phyloP scores from a whole-genome alignment of 148 eudicot species.

The Suaeda aralocaspica region DNA sequence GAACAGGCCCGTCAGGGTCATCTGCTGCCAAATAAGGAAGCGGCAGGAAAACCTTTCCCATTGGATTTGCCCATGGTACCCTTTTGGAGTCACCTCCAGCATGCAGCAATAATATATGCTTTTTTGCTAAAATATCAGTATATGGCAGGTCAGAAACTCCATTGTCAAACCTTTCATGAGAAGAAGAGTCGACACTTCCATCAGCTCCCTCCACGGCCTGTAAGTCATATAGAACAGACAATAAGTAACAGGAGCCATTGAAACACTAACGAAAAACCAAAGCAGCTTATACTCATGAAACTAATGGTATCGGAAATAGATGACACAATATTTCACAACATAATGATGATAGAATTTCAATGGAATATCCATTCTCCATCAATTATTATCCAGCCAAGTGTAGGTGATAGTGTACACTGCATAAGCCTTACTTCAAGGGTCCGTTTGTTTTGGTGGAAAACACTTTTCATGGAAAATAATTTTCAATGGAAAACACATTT shows the following conservation, averaged over 20 bases:
- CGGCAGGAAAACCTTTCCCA: slow-evolving; percentile 98
- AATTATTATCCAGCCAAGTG: no score
- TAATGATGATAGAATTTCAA: no score
- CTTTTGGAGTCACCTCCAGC: slow-evolving; percentile 99
- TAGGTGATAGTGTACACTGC: no score
- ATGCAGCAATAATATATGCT: slow-evolving; percentile 84
- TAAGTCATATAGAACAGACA: slow-evolving; percentile 18
- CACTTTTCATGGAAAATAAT: no score
- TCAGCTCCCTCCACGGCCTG: slow-evolving; percentile 42
- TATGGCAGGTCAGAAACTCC: slow-evolving; percentile 32
- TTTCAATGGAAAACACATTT: no score
- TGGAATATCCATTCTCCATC: no score
- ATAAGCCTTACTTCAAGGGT: no score
- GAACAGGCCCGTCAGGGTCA: slow-evolving; percentile 97
- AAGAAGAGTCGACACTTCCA: slow-evolving; percentile 28
- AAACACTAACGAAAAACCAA: no score
- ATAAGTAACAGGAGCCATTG: neutral
- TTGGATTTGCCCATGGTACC: slow-evolving; percentile 99
- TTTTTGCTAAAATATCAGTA: slow-evolving; percentile 52
- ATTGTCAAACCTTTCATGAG: slow-evolving; percentile 33
- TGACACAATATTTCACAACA: no score
- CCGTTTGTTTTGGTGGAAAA: no score
- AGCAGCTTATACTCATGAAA: no score
- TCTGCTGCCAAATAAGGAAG: slow-evolving; percentile 95
- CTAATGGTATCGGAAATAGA: no score